Conservation (phyloP, 495 filamentous ascomycete species). For the Neurospora discreta region DNA sequence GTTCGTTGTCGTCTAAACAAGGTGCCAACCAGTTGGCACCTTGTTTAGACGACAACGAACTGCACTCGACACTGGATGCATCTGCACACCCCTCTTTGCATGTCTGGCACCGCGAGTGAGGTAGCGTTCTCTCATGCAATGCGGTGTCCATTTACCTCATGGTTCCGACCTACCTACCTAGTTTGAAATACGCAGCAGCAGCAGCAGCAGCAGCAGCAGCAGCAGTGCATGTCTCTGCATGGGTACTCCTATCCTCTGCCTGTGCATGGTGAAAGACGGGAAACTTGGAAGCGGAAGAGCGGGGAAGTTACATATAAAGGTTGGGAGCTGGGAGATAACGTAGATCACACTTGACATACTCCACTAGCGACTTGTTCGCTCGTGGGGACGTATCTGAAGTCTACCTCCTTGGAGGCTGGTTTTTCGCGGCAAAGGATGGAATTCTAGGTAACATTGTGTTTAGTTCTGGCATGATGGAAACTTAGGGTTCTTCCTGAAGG, state of each 20-base stretch:
- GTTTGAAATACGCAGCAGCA: not conserved
- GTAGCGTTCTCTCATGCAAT: not conserved
- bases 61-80: accelerated
- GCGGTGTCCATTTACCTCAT: not conserved
- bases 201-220: not conserved
- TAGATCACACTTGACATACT: too few species aligned
- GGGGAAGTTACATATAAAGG: not conserved
- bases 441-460: too few species aligned
- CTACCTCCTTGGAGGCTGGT: too few species aligned
- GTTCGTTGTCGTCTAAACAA: too few species aligned
- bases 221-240: not conserved
- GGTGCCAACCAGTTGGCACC: too few species aligned
- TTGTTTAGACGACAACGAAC: not conserved
- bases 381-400: too few species aligned
- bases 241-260: too few species aligned
- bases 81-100: not conserved
- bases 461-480: too few species aligned
- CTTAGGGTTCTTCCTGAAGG: too few species aligned
- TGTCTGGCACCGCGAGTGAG: too few species aligned
- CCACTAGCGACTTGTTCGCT: too few species aligned
- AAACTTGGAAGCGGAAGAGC: not conserved
- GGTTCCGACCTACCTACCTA: not conserved
- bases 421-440: too few species aligned
- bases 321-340: not conserved
- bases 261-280: not conserved